Evolutionary conservation across 2,329 filamentous ascomycete species (phyloP).

Genomic region (Rutstroemia sp.): DNA sequence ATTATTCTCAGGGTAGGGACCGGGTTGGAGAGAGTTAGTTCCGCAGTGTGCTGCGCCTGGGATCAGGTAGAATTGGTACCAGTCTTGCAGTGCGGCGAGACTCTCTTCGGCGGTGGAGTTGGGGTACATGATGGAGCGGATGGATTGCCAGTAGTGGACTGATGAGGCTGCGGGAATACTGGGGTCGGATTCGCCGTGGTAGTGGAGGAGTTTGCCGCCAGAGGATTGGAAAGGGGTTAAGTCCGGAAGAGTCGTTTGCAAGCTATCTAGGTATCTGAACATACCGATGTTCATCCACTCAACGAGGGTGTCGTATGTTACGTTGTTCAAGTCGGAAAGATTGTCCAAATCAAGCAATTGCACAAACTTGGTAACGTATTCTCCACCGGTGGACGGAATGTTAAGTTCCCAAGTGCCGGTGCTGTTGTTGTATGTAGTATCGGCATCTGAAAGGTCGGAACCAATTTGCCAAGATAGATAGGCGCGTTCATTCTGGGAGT

Average conservation of each 20-base stretch:
- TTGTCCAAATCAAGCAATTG: constrained; percentile 35
- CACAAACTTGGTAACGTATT: constrained; percentile 36
- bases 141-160: constrained; percentile 47
- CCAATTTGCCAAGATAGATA: constrained; percentile 33
- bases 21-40: constrained; percentile 37
- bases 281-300: constrained; percentile 45
- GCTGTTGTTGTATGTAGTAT: background rate
- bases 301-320: constrained; percentile 50
- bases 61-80: constrained; percentile 48
- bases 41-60: constrained; percentile 47
- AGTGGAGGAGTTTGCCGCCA: constrained; percentile 51
- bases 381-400: constrained; percentile 30
- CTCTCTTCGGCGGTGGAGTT: constrained; percentile 32
- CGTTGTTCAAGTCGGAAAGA: constrained; percentile 36
- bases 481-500: constrained; percentile 30
- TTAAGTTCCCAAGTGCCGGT: constrained; percentile 27
- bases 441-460: constrained; percentile 3
- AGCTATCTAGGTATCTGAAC: constrained; percentile 40
- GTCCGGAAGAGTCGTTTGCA: constrained; percentile 48
- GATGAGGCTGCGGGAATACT: constrained; percentile 46
- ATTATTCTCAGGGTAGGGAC: constrained; percentile 43
- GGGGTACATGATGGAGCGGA: constrained; percentile 43
- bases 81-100: constrained; percentile 38
- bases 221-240: constrained; percentile 40
- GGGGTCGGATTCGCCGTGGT: constrained; percentile 49